Base-by-base conservation (phyloP, 208 protist species). In the Wallacemonas collosoma region DNA sequence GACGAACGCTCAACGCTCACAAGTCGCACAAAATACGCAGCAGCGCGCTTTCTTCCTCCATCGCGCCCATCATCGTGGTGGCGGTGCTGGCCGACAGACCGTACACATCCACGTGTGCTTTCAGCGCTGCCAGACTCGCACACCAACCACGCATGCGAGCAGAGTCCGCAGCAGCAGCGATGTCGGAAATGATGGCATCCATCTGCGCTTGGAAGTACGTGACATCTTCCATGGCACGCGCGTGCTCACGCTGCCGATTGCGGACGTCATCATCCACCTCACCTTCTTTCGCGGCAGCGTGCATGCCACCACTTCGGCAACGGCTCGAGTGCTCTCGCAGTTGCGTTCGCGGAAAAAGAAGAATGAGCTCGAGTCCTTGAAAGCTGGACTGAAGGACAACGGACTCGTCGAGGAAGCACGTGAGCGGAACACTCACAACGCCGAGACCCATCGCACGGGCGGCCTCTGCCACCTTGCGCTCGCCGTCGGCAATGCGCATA, bases 401-500 rank as follows among this genome's bases (percentile, higher is more conserved):
- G 12, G 55, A 54, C 3, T 8, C 35, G 7, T 63, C 43, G 43
- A 93, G 61, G 63, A 85, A 86, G 12, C 72, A 48, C 1, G 65
- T 68, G 12, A 89, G 67, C 9, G 79, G 67, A 53, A 90, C 76
- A 9, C 71, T 39, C 50, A 68, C 85, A 50, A 90, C 74, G 56
- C 64, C 14, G n/a, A 90, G 65, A 3, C 74, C 77, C 51, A 83
- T 51, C 47, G 54, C 60, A 41, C 84, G 63, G 1, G 86, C 86
- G 3, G 51, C 43, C 15, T 60, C 43, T 6, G 75, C 74, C 2
- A 91, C 70, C 51, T 68, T 81, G 40, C 41, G 62, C 14, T 81
- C 65, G 1, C 83, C 88, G 72, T 84, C 78, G 2, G 82, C 68
- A 38, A 93, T 84, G 55, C 88, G 77, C 81, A 91, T 85, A 53